Conservation (phyloP, 176 grass and related monocot species). For the Carex kokanica region DNA sequence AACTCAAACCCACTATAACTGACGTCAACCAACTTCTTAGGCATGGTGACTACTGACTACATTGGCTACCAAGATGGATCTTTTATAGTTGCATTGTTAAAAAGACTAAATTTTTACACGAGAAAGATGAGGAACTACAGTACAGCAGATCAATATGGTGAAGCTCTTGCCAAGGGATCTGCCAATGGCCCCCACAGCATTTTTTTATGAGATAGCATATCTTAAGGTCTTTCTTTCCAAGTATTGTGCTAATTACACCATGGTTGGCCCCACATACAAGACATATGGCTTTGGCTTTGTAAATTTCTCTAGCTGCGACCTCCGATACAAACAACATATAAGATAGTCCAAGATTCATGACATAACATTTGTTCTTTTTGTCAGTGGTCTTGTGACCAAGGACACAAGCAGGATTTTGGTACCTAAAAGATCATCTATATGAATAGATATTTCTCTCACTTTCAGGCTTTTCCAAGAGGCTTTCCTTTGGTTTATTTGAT, state of each 20-base stretch:
- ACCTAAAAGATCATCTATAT: not conserved
- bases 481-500: constrained; percentile 27
- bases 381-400: too few relatives aligned
- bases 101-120: not conserved
- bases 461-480: constrained; percentile 46
- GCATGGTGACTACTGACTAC: too few relatives aligned
- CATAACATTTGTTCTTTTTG: not conserved
- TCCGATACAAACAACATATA: not conserved
- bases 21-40: too few relatives aligned
- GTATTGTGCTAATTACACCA: constrained; percentile 29
- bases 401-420: too few relatives aligned
- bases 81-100: constrained; percentile 32
- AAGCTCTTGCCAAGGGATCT: constrained; percentile 42
- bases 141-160: constrained; percentile 35
- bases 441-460: not conserved
- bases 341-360: not conserved
- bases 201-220: constrained; percentile 61
- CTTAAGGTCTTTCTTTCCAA: constrained; percentile 41
- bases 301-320: constrained; percentile 13
- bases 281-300: constrained; percentile 68
- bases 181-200: constrained; percentile 40
- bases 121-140: constrained; percentile 37
- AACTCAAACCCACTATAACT: too few relatives aligned
- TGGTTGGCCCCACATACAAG: constrained; percentile 46
- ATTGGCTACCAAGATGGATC: too few relatives aligned